Evolutionary conservation across 305 asterid species (phyloP), one percentile per base, ranked within the genome.

Genomic region (Solanum hybrid): DNA sequence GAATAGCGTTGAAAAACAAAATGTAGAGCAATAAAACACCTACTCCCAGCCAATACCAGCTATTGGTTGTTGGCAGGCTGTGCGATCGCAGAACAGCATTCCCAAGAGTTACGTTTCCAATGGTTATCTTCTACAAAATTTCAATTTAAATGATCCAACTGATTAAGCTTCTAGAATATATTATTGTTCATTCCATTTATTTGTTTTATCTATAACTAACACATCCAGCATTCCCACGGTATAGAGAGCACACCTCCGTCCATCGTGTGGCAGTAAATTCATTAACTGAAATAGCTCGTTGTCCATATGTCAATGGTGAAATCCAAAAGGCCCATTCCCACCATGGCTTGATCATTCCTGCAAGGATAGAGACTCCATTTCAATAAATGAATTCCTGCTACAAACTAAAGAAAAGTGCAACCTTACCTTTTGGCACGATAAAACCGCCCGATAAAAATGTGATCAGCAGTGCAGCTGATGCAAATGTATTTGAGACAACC

Each of bases 291-390:
- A 96, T 92, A 66, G 98, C 98, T 31, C 96, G 94, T 91, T 96
- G 99, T 24, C 93, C 99, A 66, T 96, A 96, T 60, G 97, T 92
- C 91, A 96, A 90, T 35, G 98, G 99, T 56, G 99, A 96, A 71
- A 94, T 89, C 99, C 99, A 96, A 93, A 93, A 96, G 36, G 94
- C 99, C 99, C 99, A 96, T 4, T 89, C 75, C 99, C 99, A 96
- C 99, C 99, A 96, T 85, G 96, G 96, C 90, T 95, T 95, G 91
- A 96, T 94, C 95, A 94, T 92, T 76, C 10, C 98, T 95, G 95
- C 91, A 79, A 78, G 88, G 88, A 79, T 89, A 87, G 85, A 86
- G 34, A 78, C n/a, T 37, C 75, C 79, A 27, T 88, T 46, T 78
- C 79, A 69, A 26, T 12, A 34, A 73, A 13, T 20, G 40, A 85